phyloP scores from a whole-genome alignment of 495 filamentous ascomycete genomes.

The Penicillium nucicola region DNA sequence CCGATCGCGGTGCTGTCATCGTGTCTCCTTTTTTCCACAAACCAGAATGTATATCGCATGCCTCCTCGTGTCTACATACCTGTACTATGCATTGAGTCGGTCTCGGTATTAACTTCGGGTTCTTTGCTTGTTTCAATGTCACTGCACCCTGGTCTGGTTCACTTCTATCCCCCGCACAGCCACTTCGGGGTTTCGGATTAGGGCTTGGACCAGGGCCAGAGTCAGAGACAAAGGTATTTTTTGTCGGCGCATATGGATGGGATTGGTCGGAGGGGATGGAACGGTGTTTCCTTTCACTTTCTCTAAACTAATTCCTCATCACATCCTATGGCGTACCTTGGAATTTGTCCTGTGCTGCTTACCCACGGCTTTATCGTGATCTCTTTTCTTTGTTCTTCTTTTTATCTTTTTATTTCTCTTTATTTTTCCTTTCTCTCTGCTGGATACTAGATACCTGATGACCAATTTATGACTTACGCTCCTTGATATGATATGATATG shows the following conservation, averaged over 20 bases:
- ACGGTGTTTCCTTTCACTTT: slow-evolving; percentile 6
- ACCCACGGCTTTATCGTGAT: background rate
- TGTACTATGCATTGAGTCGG: background rate
- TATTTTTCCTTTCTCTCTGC: background rate
- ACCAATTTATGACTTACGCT: slow-evolving; percentile 11
- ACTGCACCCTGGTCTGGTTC: too few species aligned
- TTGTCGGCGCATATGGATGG: slow-evolving; percentile 13
- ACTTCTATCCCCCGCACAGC: too few species aligned
- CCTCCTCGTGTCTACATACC: too few species aligned
- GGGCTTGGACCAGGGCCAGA: too few species aligned
- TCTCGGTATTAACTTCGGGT: background rate
- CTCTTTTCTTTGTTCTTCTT: background rate
- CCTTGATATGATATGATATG: slow-evolving; percentile 6
- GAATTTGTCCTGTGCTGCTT: slow-evolving; percentile 5
- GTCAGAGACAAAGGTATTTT: background rate
- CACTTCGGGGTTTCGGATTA: too few species aligned
- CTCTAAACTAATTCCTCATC: background rate
- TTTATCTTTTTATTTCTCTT: background rate
- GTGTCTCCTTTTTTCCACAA: too few species aligned
- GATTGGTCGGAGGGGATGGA: background rate
- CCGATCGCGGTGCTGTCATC: background rate
- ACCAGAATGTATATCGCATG: too few species aligned
- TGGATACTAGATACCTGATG: slow-evolving; percentile 13
- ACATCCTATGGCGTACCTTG: slow-evolving; percentile 9
- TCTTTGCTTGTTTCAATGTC: too few species aligned